These are phyloP conservation scores for Aurinia saxatilis DNA, from an alignment of 345 rosid genomes.

Conservation along the genomic window DNA sequence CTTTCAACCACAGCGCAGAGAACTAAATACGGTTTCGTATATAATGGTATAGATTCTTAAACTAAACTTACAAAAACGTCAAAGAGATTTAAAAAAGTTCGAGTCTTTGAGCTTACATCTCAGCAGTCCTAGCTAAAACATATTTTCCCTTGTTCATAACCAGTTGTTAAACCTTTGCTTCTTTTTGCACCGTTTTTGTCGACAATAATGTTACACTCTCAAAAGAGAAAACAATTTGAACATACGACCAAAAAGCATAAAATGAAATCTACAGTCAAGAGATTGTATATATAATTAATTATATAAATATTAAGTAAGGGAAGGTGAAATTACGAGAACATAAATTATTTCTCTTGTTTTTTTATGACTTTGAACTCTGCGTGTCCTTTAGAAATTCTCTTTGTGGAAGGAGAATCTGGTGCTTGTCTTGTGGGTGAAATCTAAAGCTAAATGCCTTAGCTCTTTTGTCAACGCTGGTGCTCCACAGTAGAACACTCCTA, in stretches of 20 bases:
- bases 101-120: background rate
- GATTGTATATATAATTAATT: background rate
- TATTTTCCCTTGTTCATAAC: background rate
- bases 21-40: no score
- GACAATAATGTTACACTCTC: slow-evolving; percentile 5
- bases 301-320: background rate
- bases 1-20: no score
- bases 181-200: background rate
- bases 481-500: slow-evolving; percentile 86
- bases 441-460: slow-evolving; percentile 58
- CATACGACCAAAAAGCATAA: slow-evolving; percentile 11
- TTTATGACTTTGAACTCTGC: background rate
- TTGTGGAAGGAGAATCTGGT: slow-evolving; percentile 76
- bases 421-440: slow-evolving; percentile 64
- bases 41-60: no score
- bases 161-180: background rate
- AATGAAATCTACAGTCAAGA: slow-evolving; percentile 19
- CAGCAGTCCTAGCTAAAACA: background rate
- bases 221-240: background rate
- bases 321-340: slow-evolving; percentile 16
- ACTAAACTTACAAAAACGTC: background rate
- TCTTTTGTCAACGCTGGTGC: slow-evolving; percentile 60
- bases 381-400: slow-evolving; percentile 49
- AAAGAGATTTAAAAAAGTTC: background rate
- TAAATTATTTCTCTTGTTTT: background rate